Evolutionary conservation across 2,329 filamentous ascomycete species (phyloP).

Genomic region (Hypoxylon sp.): DNA sequence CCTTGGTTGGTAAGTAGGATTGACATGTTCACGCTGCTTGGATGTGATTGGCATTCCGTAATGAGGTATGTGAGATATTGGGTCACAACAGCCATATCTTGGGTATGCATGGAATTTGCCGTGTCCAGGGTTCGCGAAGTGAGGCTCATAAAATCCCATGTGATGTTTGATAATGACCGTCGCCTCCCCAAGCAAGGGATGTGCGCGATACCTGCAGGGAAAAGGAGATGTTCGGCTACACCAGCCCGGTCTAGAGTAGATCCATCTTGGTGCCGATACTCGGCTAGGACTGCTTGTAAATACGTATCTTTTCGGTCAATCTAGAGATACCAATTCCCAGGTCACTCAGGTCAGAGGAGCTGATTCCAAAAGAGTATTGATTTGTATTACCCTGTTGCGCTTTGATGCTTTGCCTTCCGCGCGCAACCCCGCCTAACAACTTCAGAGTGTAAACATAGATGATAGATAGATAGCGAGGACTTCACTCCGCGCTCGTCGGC

Average conservation of each 20-base stretch:
- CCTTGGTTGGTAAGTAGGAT: not conserved
- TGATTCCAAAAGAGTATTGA: constrained; percentile 23
- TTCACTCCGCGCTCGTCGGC: constrained; percentile 7
- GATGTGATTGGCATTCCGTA: not conserved
- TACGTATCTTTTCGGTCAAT: not conserved
- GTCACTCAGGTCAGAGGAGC: too few relatives aligned
- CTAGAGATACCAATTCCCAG: too few relatives aligned
- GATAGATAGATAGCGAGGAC: constrained; percentile 9
- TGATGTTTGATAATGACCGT: constrained; percentile 5
- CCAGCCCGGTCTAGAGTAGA: not conserved
- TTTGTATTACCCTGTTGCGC: constrained; percentile 33
- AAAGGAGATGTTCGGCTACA: constrained; percentile 1
- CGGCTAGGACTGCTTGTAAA: not conserved
- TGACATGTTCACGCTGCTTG: constrained; percentile 11
- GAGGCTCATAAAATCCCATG: constrained; percentile 1
- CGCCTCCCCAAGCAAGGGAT: constrained; percentile 1
- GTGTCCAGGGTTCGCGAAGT: not conserved
- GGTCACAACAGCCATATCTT: not conserved
- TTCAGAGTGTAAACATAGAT: constrained; percentile 15
- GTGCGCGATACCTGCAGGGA: not conserved
- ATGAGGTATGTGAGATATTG: not conserved
- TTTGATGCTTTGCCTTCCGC: constrained; percentile 28
- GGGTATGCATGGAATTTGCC: not conserved
- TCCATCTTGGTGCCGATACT: not conserved
- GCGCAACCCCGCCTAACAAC: constrained; percentile 31